A percentile compares a stretch with the other conserved stretches of the same genome.
phyloP scores from a whole-genome alignment of 805 yeast genomes.

The Suhomyces canberraensis region DNA sequence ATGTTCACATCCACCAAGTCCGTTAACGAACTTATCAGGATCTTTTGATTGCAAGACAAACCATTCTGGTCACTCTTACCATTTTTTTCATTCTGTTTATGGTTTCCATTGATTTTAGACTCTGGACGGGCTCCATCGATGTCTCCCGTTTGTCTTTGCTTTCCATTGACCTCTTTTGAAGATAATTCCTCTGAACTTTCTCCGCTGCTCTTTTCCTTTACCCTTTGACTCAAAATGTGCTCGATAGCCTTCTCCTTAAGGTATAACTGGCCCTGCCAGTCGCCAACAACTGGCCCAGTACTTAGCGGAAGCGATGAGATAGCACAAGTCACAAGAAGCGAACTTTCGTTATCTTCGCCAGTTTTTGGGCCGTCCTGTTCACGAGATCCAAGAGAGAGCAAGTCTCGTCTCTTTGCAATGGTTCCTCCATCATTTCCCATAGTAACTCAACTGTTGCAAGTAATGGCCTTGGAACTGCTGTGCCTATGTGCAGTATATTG shows the following conservation, averaged over 20 bases:
- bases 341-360: slow-evolving; percentile 16
- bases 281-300: slow-evolving; percentile 56
- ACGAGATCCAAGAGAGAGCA: slow-evolving; percentile 28
- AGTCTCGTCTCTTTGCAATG: slow-evolving; percentile 56
- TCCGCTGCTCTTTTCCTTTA: not conserved
- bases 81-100: not conserved
- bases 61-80: not conserved
- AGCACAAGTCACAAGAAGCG: slow-evolving; percentile 49
- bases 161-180: not conserved
- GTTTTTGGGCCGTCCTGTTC: slow-evolving; percentile 7
- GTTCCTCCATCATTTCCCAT: slow-evolving; percentile 70
- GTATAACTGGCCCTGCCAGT: slow-evolving; percentile 62
- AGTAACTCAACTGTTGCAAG: too few species aligned
- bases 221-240: slow-evolving; percentile 35
- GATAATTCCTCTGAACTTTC: not conserved
- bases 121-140: not conserved
- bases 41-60: not conserved
- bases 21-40: slow-evolving; percentile 22
- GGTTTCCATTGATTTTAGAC: too few species aligned
- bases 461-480: too few species aligned
- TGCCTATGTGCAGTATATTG: too few species aligned
- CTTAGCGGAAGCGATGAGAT: slow-evolving; percentile 40
- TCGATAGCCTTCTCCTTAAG: slow-evolving; percentile 63
- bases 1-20: slow-evolving; percentile 26
- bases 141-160: not conserved